phyloP scores from a whole-genome alignment of 1,284 basidiomycete species.

The Fomitopsis schrenkii region DNA sequence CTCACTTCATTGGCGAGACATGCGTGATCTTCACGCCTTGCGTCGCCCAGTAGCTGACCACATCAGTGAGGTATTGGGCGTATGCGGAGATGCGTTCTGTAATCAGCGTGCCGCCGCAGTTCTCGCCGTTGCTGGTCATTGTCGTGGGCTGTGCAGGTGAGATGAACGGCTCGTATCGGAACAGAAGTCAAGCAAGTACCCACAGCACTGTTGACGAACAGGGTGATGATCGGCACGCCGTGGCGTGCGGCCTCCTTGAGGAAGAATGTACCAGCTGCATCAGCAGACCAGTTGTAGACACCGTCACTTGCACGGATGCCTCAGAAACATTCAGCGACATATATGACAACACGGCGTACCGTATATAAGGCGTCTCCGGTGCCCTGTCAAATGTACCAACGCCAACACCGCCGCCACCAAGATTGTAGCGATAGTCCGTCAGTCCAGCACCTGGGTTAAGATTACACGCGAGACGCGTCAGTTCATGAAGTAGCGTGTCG shows the following conservation, averaged over 20 bases:
- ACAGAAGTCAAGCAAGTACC: not conserved
- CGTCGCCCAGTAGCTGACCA: conserved; percentile 22
- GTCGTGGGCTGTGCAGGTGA: conserved; percentile 11
- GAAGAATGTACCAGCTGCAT: conserved; percentile 37
- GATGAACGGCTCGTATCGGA: not conserved
- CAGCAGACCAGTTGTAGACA: conserved; percentile 36
- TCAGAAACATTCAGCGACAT: not conserved
- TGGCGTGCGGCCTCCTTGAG: conserved; percentile 25
- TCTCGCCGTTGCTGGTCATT: conserved; percentile 22
- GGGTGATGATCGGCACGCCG: conserved; percentile 22
- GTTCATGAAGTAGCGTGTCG: not conserved
- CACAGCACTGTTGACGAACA: conserved; percentile 25
- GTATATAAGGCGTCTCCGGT: conserved; percentile 9
- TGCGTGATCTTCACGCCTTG: conserved; percentile 22
- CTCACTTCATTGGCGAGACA: conserved; percentile 26
- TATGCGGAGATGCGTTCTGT: conserved; percentile 20
- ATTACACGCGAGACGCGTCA: not conserved
- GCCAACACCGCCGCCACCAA: conserved; percentile 39
- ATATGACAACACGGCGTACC: not conserved
- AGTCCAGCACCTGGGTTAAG: conserved; percentile 30
- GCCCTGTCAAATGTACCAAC: conserved; percentile 28
- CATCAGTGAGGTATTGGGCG: conserved; percentile 25
- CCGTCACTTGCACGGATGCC: conserved; percentile 13
- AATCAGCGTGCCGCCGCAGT: conserved; percentile 23
- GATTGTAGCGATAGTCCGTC: conserved; percentile 40